Conservation (phyloP, 2,329 filamentous ascomycete species). For the Stromatinia cepivora region DNA sequence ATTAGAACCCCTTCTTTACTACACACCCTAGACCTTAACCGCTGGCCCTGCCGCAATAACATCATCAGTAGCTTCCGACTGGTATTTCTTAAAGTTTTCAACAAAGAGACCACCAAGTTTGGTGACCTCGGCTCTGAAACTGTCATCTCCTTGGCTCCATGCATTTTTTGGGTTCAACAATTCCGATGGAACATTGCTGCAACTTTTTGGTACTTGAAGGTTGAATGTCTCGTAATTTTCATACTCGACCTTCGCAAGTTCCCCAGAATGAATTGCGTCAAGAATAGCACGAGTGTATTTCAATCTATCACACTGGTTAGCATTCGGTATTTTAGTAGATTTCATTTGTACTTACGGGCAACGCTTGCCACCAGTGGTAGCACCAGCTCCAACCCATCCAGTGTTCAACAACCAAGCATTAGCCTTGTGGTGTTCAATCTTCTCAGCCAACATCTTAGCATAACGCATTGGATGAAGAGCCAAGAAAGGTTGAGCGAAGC, state of each 20-base stretch:
- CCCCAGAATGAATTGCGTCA: slow-evolving; percentile 95
- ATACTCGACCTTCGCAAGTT: slow-evolving; percentile 89
- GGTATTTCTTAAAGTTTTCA: slow-evolving; percentile 98
- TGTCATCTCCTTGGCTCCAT: slow-evolving; percentile 80
- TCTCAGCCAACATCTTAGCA: slow-evolving; percentile 96
- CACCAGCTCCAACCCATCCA: slow-evolving; percentile 92
- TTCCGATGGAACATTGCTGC: slow-evolving; percentile 84
- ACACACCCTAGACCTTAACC: slow-evolving; percentile 29
- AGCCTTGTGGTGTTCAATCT: slow-evolving; percentile 92
- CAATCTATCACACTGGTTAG: slow-evolving; percentile 49
- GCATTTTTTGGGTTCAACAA: slow-evolving; percentile 91
- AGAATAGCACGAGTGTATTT: slow-evolving; percentile 99
- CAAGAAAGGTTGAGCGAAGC: slow-evolving; percentile 98
- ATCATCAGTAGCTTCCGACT: slow-evolving; percentile 76
- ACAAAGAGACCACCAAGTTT: slow-evolving; percentile 89
- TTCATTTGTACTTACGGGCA: slow-evolving; percentile 60
- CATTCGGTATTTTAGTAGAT: background rate
- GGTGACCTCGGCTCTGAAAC: slow-evolving; percentile 83
- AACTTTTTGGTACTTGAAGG: slow-evolving; percentile 89
- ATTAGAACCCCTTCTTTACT: background rate
- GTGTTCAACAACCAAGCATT: slow-evolving; percentile 99
- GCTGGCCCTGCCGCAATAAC: slow-evolving; percentile 67
- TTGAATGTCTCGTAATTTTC: slow-evolving; percentile 97
- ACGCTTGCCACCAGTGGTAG: slow-evolving; percentile 88
- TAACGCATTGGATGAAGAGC: slow-evolving; percentile 99